Evolutionary conservation across 495 filamentous ascomycete genomes (phyloP).

Genomic region (Talaromyces ruber): DNA sequence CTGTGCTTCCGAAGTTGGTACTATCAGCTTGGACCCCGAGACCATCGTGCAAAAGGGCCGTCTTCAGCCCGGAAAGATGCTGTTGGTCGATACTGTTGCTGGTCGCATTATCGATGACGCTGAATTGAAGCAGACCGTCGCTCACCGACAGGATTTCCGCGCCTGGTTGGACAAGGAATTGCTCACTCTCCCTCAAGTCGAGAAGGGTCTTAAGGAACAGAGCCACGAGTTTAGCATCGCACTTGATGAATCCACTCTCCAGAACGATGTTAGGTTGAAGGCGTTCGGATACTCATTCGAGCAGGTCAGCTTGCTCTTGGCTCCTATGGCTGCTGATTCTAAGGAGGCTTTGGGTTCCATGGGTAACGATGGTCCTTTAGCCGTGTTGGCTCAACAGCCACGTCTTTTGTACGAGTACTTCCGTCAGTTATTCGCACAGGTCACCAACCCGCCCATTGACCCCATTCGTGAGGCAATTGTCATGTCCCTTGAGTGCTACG

Average conservation of each 20-base stretch:
- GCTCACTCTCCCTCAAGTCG: conserved; percentile 70
- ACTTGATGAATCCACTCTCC: conserved; percentile 65
- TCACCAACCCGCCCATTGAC: conserved; percentile 98
- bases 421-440: conserved; percentile 96
- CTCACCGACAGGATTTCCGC: conserved; percentile 77
- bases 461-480: conserved; percentile 98
- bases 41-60: conserved; percentile 90
- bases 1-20: conserved; percentile 96
- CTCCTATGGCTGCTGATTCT: conserved; percentile 95
- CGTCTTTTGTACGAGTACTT: conserved; percentile 97
- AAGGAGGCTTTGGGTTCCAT: conserved; percentile 99
- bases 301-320: conserved; percentile 88
- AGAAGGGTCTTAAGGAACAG: conserved; percentile 46
- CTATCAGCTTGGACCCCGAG: conserved; percentile 87
- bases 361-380: conserved; percentile 96
- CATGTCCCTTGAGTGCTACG: conserved; percentile 97
- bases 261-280: conserved; percentile 76
- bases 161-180: conserved; percentile 84
- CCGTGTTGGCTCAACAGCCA: conserved; percentile 82
- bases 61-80: conserved; percentile 93
- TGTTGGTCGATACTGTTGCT: conserved; percentile 91
- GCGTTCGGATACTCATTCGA: conserved; percentile 97
- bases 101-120: conserved; percentile 93
- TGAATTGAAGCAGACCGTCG: conserved; percentile 86
- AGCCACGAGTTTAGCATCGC: conserved; percentile 55